Percentiles rank a stretch among this genome's conserved stretches.
phyloP scores from a whole-genome alignment of 176 grass and related monocot genomes.

The Musa troglodytarum region DNA sequence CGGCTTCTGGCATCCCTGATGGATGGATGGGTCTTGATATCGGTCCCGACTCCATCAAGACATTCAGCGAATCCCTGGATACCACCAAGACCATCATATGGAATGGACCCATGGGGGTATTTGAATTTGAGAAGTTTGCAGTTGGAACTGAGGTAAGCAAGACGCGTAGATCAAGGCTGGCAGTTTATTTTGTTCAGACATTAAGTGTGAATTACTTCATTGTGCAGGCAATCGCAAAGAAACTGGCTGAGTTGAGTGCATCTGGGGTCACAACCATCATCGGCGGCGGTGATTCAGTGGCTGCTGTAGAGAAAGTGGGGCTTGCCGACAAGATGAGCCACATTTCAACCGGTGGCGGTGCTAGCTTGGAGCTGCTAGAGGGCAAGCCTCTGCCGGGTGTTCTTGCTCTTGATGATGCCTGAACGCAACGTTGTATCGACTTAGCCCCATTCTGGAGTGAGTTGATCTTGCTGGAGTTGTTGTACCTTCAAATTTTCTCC shows the following conservation, averaged over 20 bases:
- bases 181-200: not conserved
- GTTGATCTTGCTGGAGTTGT: not conserved
- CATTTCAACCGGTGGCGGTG: slow-evolving; percentile 84
- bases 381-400: slow-evolving; percentile 91
- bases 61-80: slow-evolving; percentile 49
- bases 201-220: not conserved
- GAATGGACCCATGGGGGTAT: slow-evolving; percentile 97
- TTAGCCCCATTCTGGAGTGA: not conserved
- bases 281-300: slow-evolving; percentile 82
- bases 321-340: slow-evolving; percentile 96
- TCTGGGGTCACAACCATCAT: slow-evolving; percentile 83
- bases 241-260: slow-evolving; percentile 72
- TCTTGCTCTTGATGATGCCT: slow-evolving; percentile 79
- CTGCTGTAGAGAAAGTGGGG: slow-evolving; percentile 91
- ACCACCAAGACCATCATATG: slow-evolving; percentile 69
- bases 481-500: not conserved
- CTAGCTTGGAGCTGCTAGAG: slow-evolving; percentile 87
- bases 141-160: slow-evolving; percentile 67
- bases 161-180: not conserved
- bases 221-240: slow-evolving; percentile 72
- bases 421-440: not conserved
- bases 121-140: slow-evolving; percentile 94
- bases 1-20: slow-evolving; percentile 59
- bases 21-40: slow-evolving; percentile 97
- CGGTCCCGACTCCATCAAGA: slow-evolving; percentile 72